phyloP scores from a whole-genome alignment of 768 basidiomycete species.

The Collybiopsis luxurians region DNA sequence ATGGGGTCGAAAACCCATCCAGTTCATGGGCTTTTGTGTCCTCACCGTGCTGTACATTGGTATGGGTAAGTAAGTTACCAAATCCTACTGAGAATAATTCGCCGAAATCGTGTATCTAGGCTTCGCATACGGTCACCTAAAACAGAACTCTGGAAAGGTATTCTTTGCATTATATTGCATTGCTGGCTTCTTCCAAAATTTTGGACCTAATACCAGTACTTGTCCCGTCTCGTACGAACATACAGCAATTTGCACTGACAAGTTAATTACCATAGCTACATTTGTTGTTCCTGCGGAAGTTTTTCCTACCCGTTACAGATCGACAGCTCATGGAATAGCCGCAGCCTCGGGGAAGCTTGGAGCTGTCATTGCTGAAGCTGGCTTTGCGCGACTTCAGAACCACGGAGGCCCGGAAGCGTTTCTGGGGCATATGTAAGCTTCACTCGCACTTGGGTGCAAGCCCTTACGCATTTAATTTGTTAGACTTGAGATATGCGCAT shows the following conservation, averaged over 20 bases:
- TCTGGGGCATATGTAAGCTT: conserved; percentile 60
- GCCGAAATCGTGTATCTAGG: conserved; percentile 5
- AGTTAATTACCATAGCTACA: too few relatives aligned
- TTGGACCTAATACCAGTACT: conserved; percentile 79
- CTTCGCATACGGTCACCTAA: conserved; percentile 63
- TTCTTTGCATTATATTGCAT: conserved; percentile 84
- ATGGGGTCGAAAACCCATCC: conserved; percentile 83
- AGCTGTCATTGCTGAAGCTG: conserved; percentile 78
- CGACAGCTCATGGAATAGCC: conserved; percentile 80
- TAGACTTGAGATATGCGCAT: conserved; percentile 78
- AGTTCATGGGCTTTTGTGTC: conserved; percentile 71
- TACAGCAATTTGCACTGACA: too few relatives aligned
- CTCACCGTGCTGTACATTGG: conserved; percentile 65
- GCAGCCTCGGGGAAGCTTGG: conserved; percentile 84
- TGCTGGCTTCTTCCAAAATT: conserved; percentile 91
- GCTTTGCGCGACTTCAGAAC: conserved; percentile 67
- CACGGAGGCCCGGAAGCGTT: conserved; percentile 63
- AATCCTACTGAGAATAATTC: too few relatives aligned
- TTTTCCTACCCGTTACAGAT: conserved; percentile 90
- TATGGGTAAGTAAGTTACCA: conserved; percentile 55
- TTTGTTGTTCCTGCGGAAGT: conserved; percentile 77
- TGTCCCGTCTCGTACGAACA: too few relatives aligned
- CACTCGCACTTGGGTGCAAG: neutral
- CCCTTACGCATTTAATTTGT: too few relatives aligned
- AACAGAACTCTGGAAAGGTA: conserved; percentile 45